Conservation (phyloP, 768 basidiomycete species). For the Boletus reticuloceps region DNA sequence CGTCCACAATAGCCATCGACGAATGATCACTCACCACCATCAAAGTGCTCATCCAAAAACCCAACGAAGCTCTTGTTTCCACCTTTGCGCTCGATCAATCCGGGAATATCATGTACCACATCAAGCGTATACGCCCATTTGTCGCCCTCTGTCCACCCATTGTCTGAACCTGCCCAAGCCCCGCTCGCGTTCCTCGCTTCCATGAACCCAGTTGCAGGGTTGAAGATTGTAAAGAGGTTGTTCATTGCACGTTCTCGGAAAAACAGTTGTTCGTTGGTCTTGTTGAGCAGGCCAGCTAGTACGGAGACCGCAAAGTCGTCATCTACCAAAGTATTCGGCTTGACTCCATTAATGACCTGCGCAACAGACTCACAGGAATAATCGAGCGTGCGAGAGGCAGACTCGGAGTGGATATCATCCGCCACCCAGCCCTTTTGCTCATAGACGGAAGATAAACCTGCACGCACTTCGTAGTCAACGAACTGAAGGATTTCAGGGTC, state of each 20-base stretch:
- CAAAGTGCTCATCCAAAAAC: conserved; percentile 60
- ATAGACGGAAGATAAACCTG: conserved; percentile 72
- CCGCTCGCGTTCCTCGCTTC: conserved; percentile 71
- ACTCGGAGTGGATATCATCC: conserved; percentile 74
- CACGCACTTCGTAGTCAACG: conserved; percentile 79
- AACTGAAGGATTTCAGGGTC: conserved; percentile 35
- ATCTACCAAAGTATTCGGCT: conserved; percentile 39
- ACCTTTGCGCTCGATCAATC: conserved; percentile 59
- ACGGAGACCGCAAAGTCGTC: conserved; percentile 75
- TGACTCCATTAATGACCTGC: neutral
- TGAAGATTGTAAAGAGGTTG: conserved; percentile 65
- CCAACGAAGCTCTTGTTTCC: conserved; percentile 63
- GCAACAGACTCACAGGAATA: conserved; percentile 59
- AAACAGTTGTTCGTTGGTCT: conserved; percentile 46
- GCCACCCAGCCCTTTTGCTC: conserved; percentile 71
- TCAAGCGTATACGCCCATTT: conserved; percentile 78
- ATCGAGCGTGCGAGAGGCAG: conserved; percentile 74
- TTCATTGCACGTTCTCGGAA: conserved; percentile 55
- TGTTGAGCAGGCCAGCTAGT: conserved; percentile 54
- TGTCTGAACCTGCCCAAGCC: conserved; percentile 66
- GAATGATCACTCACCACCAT: conserved; percentile 37
- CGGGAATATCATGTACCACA: conserved; percentile 68
- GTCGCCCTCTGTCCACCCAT: conserved; percentile 83
- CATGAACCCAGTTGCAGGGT: conserved; percentile 70
- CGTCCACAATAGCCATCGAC: neutral